Conservation (phyloP, 257 asterid species). For the Nemophila menziesii region DNA sequence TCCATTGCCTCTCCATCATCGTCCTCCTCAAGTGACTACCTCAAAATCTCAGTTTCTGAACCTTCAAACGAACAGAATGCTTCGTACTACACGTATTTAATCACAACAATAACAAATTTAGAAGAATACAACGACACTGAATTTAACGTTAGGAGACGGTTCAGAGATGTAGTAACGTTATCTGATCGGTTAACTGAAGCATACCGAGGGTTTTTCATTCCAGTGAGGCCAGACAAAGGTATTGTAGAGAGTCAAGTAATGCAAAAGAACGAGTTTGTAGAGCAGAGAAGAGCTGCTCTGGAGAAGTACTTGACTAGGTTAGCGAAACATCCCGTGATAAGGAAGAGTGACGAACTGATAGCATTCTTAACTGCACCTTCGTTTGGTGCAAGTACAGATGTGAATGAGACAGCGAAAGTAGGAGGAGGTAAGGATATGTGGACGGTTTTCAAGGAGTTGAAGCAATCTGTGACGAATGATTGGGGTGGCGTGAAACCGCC, state of each 20-base stretch:
- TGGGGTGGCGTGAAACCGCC: conserved; percentile 7
- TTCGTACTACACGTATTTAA: neutral
- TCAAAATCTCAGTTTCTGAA: conserved; percentile 2
- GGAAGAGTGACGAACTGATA: conserved; percentile 4
- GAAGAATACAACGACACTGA: neutral
- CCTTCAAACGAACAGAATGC: neutral
- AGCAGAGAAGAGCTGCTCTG: conserved; percentile 3
- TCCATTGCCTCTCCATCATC: conserved; percentile 10
- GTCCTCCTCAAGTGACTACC: neutral
- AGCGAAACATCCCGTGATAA: neutral
- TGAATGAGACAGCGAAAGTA: neutral
- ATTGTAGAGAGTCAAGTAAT: conserved; percentile 5
- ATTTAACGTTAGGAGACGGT: conserved; percentile 6
- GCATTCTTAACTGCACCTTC: neutral
- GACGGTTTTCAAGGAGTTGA: conserved; percentile 7
- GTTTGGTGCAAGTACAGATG: neutral
- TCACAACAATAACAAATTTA: conserved; percentile 1
- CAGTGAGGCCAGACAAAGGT: conserved; percentile 6
- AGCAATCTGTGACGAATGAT: conserved; percentile 5
- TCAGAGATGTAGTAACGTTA: conserved; percentile 2
- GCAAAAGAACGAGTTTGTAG: conserved; percentile 3
- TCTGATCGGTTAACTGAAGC: conserved; percentile 6
- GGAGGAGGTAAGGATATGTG: conserved; percentile 1
- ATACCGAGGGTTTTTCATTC: neutral
- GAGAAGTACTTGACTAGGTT: conserved; percentile 6